A percentile compares a stretch with the other conserved stretches of the same genome.
These are phyloP conservation scores for Spencermartinsiella europaea DNA, from an alignment of 805 yeast genomes.

Conservation along the genomic window DNA sequence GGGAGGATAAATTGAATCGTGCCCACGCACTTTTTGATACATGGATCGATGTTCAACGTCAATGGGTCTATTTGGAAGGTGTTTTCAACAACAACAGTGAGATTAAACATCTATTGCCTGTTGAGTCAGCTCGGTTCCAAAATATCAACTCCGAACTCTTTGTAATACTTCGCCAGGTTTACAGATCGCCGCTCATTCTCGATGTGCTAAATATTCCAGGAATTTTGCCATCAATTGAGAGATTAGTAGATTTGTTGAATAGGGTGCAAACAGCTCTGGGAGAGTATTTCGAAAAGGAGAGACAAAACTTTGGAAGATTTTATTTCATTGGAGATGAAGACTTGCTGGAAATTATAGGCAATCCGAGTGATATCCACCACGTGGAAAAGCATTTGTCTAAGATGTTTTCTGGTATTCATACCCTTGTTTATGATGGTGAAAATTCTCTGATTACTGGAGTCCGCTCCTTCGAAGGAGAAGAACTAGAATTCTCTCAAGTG, in stretches of 20 bases:
- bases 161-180: slow-evolving; percentile 45
- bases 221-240: slow-evolving; percentile 42
- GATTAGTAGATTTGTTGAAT: slow-evolving; percentile 49
- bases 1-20: slow-evolving; percentile 53
- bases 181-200: slow-evolving; percentile 45
- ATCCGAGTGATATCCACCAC: slow-evolving; percentile 40
- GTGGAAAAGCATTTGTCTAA: slow-evolving; percentile 60
- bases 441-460: slow-evolving; percentile 41
- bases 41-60: slow-evolving; percentile 85
- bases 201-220: slow-evolving; percentile 52
- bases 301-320: slow-evolving; percentile 73
- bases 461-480: slow-evolving; percentile 63
- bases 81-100: slow-evolving; percentile 55
- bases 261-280: slow-evolving; percentile 61
- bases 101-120: slow-evolving; percentile 57
- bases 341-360: slow-evolving; percentile 74
- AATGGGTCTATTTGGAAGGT: slow-evolving; percentile 83
- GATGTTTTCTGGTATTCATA: slow-evolving; percentile 62
- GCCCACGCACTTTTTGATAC: slow-evolving; percentile 50
- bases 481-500: slow-evolving; percentile 33
- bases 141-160: slow-evolving; percentile 58
- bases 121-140: slow-evolving; percentile 63
- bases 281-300: slow-evolving; percentile 74
- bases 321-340: slow-evolving; percentile 91
- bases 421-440: slow-evolving; percentile 36